phyloP scores from a whole-genome alignment of 1,284 basidiomycete species.

The Pulveroboletus sp. region DNA sequence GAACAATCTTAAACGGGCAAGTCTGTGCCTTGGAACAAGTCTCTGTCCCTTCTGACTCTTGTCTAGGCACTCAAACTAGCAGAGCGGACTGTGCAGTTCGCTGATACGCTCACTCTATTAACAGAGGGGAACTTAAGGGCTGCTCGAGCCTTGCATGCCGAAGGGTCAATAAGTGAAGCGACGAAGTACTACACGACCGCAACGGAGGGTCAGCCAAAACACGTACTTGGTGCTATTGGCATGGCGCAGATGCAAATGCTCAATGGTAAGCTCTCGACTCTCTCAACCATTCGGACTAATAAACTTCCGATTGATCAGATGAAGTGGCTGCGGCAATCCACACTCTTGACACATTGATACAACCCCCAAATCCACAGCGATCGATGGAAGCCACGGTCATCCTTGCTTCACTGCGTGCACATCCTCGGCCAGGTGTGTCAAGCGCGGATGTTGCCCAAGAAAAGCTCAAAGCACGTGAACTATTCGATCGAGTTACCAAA shows the following conservation, averaged over 20 bases:
- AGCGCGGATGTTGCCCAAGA: slow-evolving; percentile 73
- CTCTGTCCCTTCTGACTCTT: slow-evolving; percentile 1
- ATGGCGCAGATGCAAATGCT: slow-evolving; percentile 85
- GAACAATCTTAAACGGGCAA: slow-evolving; percentile 55
- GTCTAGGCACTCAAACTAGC: slow-evolving; percentile 83
- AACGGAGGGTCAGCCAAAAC: slow-evolving; percentile 70
- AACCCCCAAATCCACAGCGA: slow-evolving; percentile 60
- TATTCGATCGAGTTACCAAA: slow-evolving; percentile 77
- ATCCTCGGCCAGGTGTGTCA: slow-evolving; percentile 77
- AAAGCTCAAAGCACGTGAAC: slow-evolving; percentile 70
- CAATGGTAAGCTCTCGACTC: slow-evolving; percentile 53
- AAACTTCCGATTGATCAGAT: slow-evolving; percentile 43
- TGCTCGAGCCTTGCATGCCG: slow-evolving; percentile 76
- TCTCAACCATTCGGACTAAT: background rate
- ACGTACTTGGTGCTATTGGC: slow-evolving; percentile 79
- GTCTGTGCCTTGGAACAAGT: background rate
- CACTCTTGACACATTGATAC: slow-evolving; percentile 80
- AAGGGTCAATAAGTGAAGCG: slow-evolving; percentile 64
- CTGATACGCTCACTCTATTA: slow-evolving; percentile 79
- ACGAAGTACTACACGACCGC: slow-evolving; percentile 77
- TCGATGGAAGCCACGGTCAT: slow-evolving; percentile 84
- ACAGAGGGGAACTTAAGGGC: slow-evolving; percentile 80
- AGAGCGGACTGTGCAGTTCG: slow-evolving; percentile 89
- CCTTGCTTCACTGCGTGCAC: slow-evolving; percentile 83
- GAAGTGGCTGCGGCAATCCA: slow-evolving; percentile 82